Evolutionary conservation across 176 grass and related monocot genomes (phyloP), one percentile per base, ranked within the genome.

Genomic region (Eragrostis curvula): DNA sequence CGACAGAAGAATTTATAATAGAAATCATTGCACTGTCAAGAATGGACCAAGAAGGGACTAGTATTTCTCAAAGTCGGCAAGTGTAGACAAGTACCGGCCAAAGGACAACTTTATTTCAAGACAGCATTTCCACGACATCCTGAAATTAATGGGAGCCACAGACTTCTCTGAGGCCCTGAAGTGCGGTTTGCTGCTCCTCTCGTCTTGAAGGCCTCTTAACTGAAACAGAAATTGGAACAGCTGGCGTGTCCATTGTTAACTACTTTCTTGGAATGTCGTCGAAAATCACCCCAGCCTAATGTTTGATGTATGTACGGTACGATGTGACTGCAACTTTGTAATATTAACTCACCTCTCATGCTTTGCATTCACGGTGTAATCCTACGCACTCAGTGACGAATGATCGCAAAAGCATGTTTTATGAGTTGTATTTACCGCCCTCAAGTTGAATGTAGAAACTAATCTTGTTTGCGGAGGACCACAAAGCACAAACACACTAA

Each of bases 61-160:
- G 10, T 48, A 39, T 18, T 66, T n/a, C 67, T 69, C 49, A 68
- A 25, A 79, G 67, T 15, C 68, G 13, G 10, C 9, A 65, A 65
- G 70, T 71, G 27, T 28, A 61, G 51, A 39, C 77, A 74, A 78
- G 32, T 60, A 68, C 73, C 8, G 2, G 47, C 20, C 71, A 56
- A 74, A 27, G 16, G 64, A 70, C 58, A 67, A 45, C 49, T 57
- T 68, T 73, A 48, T 60, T 81, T 70, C 57, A 70, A 65, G 71
- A 28, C 20, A 25, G 32, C 58, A 73, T 53, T 89, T 52, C 16
- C 17, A 45, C 11, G 62, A 64, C 44, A 25, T 4, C 32, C 32
- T 1, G 21, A 45, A 10, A 56, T 0, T 56, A n/a, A 9, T n/a
- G 18, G 52, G 52, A 56, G 32, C 4, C 32, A 4, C 32, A n/a